These are phyloP conservation scores for Mycena amicta DNA, from an alignment of 768 basidiomycete species.

Conservation along the genomic window DNA sequence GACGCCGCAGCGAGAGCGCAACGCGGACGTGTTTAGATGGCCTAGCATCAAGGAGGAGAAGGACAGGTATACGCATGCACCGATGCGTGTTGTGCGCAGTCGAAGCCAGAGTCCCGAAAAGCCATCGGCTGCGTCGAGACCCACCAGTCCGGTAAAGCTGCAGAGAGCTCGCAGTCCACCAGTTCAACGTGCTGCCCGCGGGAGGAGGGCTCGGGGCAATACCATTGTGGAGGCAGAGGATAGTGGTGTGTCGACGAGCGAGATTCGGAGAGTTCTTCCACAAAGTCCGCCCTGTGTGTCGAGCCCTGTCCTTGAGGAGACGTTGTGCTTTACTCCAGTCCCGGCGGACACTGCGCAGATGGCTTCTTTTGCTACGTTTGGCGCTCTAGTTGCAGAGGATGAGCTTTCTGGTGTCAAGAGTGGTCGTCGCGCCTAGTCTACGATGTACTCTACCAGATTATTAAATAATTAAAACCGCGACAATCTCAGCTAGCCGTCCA, in stretches of 20 bases:
- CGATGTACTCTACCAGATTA: too few relatives aligned
- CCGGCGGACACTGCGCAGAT: constrained; percentile 5
- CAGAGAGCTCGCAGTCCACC: constrained; percentile 7
- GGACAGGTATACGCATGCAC: constrained; percentile 46
- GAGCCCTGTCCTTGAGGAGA: constrained; percentile 17
- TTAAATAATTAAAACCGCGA: too few relatives aligned
- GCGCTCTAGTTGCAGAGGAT: too few relatives aligned
- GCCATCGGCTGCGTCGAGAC: background rate
- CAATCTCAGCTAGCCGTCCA: too few relatives aligned
- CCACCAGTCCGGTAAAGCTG: constrained; percentile 13
- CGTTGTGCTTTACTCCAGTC: constrained; percentile 20
- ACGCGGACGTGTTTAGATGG: constrained; percentile 21
- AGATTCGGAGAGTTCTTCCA: constrained; percentile 8
- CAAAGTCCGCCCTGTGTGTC: constrained; percentile 18
- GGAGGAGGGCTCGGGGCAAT: background rate
- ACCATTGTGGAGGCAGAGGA: constrained; percentile 2
- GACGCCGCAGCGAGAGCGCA: constrained; percentile 17
- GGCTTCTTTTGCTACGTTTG: constrained; percentile 20
- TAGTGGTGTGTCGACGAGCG: background rate
- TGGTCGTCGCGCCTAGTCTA: too few relatives aligned
- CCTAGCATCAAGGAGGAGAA: constrained; percentile 22
- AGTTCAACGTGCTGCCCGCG: background rate
- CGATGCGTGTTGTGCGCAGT: constrained; percentile 30
- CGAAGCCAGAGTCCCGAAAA: constrained; percentile 32
- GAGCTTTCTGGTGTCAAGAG: too few relatives aligned